phyloP scores from a whole-genome alignment of 345 rosid species.

The Schrenkiella parvula region DNA sequence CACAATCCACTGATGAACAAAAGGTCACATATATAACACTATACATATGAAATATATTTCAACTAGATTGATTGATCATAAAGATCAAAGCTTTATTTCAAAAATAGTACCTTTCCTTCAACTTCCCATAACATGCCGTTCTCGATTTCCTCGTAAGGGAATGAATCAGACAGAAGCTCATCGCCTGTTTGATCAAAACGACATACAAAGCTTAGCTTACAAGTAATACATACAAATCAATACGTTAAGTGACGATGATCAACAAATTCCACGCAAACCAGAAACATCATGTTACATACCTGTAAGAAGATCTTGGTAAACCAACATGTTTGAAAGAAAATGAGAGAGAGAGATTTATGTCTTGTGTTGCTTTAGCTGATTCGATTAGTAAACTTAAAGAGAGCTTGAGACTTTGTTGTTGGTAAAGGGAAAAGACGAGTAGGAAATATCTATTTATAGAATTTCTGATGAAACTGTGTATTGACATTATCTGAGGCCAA shows the following conservation, averaged over 20 bases:
- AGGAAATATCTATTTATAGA: conserved; percentile 3
- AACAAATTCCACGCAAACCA: neutral
- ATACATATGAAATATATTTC: neutral
- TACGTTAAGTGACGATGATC: neutral
- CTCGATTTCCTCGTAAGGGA: conserved; percentile 64
- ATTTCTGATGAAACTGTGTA: neutral
- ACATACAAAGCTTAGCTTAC: conserved; percentile 1
- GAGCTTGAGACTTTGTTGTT: neutral
- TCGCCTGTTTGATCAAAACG: conserved; percentile 41
- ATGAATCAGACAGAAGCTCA: conserved; percentile 90
- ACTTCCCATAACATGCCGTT: conserved; percentile 80
- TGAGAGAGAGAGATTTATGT: neutral
- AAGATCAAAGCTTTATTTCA: neutral
- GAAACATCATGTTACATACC: conserved; percentile 28
- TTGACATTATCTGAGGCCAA: neutral
- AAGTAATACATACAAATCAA: neutral
- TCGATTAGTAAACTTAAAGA: neutral
- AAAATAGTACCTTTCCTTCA: conserved; percentile 60
- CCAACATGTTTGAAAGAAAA: conserved; percentile 53
- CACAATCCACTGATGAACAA: conserved; percentile 68
- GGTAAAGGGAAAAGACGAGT: neutral
- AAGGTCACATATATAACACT: neutral
- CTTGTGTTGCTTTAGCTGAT: neutral
- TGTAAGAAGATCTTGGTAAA: conserved; percentile 62
- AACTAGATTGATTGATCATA: neutral